Evolutionary conservation across 805 yeast species (phyloP), one percentile per base, ranked within the genome.

Genomic region (Schwanniomyces sp.): DNA sequence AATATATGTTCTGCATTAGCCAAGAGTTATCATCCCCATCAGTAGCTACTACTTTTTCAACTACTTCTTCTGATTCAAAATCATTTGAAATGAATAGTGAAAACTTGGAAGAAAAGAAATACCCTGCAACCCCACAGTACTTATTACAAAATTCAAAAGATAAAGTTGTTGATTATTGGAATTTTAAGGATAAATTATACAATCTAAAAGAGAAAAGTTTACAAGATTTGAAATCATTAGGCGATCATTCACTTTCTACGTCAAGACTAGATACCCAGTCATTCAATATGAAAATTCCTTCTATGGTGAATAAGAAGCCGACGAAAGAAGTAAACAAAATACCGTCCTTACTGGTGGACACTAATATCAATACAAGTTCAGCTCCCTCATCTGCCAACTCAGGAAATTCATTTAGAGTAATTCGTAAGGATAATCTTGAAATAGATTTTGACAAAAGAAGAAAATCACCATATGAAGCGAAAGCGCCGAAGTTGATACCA

Each of bases 401-500:
- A n/a, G 10, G 44, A 5, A 56, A 78, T 37, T 71, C 89, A 0
- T 88, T 89, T 61, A 75, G 85, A 49, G 84, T 89, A 0, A 76
- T 89, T 7, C 68, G 91, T 28, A 79, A 81, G 21, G 81, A 79
- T n/a, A 80, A 78, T 11, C 72, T 78, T 29, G 96, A 87, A 57
- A 88, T 88, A 50, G 91, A 91, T 63, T 89, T 89, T 59, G 94
- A 89, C 56, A 82, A 86, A 55, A 74, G 90, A 44, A 69, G 96
- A 39, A 82, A 81, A 40, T 85, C 96, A 0, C 95, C 96, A 1
- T 87, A 79, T 57, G 82, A 71, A 16, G 61, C 69, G 16, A 68
- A 69, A 42, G 66, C 76, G 1, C 76, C 84, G 1, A 78, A 64
- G 47, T 50, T 61, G 32, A 64, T 67, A 40, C 66, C 69, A 10